Base-by-base conservation (phyloP, 2,329 filamentous ascomycete species). In the Scortechinia acanthostroma region DNA sequence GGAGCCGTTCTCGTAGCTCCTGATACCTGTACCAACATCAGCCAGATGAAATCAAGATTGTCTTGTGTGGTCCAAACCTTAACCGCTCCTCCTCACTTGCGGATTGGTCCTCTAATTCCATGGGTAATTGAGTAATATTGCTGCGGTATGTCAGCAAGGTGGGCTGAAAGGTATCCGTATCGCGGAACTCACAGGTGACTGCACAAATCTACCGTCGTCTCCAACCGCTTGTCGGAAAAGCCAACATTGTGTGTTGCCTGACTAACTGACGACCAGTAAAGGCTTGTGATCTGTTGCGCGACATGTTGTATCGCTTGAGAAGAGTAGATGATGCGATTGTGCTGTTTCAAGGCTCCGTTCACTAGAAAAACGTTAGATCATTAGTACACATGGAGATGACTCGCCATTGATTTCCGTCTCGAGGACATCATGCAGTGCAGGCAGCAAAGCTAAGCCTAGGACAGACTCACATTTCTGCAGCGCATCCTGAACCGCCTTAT, bases 271-370 rank as follows among this genome's bases (percentile, higher is more conserved):
- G 68, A 62, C 73, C 73, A 76, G 53, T 77, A 77, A 21, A 77
- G 56, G 20, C 61, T 64, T 52, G 76, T 69, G 49, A 78, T 74
- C 53, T 77, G 73, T 49, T 74, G 69, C 17, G 73, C 71, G 44
- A 77, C 65, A 58, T 77, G 72, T 43, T 75, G 69, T 44, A 72
- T 70, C 30, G 74, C 73, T 51, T 76, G 70, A 1, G 67, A 65
- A 42, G 70, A 70, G 59, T 76, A 77, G 33, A 73, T 69, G 46
- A 68, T 60, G 42, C 71, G 72, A 49, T 69, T 70, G 55, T 78
- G 74, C 35, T 73, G 67, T 47, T 69, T 70, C 45, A 76, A 56
- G 28, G 65, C 62, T 23, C 64, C 62, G 48, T 77, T 77, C 16
- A 76, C 74, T n/a, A 17, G 42, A 20, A 21, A 16, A 30, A n/a